A percentile compares a stretch with the other conserved stretches of the same genome.
These are phyloP conservation scores for Erigeron philadelphicus DNA, from an alignment of 140 eudicot species.

Conservation along the genomic window DNA sequence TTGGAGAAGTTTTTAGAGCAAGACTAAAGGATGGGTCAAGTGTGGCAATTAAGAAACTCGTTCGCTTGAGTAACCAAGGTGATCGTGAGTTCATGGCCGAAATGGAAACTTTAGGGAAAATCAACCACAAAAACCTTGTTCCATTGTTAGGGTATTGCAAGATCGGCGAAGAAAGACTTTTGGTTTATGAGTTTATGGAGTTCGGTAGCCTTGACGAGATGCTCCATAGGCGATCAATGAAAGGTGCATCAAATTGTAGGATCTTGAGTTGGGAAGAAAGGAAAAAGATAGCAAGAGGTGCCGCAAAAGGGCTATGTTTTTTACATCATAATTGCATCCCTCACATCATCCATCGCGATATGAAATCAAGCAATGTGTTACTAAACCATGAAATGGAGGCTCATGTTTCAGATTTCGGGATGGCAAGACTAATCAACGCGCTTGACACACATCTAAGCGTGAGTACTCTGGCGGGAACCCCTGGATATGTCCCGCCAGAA, in stretches of 20 bases:
- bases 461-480: constrained; percentile 82
- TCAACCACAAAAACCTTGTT: constrained; percentile 77
- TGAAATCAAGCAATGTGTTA: constrained; percentile 84
- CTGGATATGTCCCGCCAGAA: constrained; percentile 90
- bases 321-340: constrained; percentile 87
- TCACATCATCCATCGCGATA: constrained; percentile 77
- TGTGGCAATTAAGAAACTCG: constrained; percentile 80
- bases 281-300: constrained; percentile 74
- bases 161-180: constrained; percentile 78
- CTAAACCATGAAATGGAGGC: constrained; percentile 77
- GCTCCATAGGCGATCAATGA: constrained; percentile 54
- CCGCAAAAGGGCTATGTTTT: constrained; percentile 76
- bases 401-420: constrained; percentile 75
- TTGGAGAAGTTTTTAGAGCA: constrained; percentile 80
- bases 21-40: constrained; percentile 72
- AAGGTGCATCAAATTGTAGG: constrained; percentile 27
- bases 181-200: constrained; percentile 76
- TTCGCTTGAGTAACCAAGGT: constrained; percentile 76
- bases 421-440: constrained; percentile 87
- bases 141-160: constrained; percentile 86
- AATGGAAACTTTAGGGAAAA: constrained; percentile 83
- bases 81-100: constrained; percentile 90
- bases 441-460: constrained; percentile 85
- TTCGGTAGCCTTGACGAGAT: constrained; percentile 80
- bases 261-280: constrained; percentile 61